Base-by-base conservation (phyloP, 2,329 filamentous ascomycete species). In the Stemphylium beticola region DNA sequence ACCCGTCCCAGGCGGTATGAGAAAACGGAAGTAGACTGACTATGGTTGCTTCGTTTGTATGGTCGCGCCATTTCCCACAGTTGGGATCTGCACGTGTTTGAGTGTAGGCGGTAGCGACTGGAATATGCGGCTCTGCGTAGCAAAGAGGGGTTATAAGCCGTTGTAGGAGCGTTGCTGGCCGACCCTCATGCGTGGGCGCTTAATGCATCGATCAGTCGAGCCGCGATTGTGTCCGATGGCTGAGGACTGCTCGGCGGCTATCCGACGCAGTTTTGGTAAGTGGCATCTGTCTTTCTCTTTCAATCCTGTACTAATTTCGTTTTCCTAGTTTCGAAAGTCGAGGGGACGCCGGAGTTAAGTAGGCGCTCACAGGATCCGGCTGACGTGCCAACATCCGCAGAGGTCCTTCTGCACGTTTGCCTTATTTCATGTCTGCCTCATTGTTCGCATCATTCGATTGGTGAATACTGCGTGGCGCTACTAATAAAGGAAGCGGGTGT, bases 281-380 rank as follows among this genome's bases (percentile, higher is more conserved):
- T 53, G n/a, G 9, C 22, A 12, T 33, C 39, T 15, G 33, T 5
- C 12, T 52, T 7, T 32, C 17, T 26, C 29, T 50, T 11, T 39
- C 31, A 17, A 45, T 24, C 31, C 38, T 20, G 22, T 17, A 26
- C 36, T 29, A 4, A 41, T 46, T 12, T 36, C 34, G 46, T 29
- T 17, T 48, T 17, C 31, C 24, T 9, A 12, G 26, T 29, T 33
- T 24, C 39, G 12, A 38, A 51, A 44, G 39, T n/a, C 47, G 60
- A 55, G 60, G 62, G 54, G 49, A n/a, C 41, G 26, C 38, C 53
- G 52, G 43, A 52, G 22, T 67, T 66, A 67, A 66, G 58, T 67
- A 67, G 60, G 46, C 44, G 47, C 49, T 43, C 36, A 49, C 44
- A 26, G 12, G 49, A 46, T 29, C 22, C 41, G 43, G 57, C 55